phyloP scores from a whole-genome alignment of 2,329 filamentous ascomycete genomes.

The Huntiella abstrusa region DNA sequence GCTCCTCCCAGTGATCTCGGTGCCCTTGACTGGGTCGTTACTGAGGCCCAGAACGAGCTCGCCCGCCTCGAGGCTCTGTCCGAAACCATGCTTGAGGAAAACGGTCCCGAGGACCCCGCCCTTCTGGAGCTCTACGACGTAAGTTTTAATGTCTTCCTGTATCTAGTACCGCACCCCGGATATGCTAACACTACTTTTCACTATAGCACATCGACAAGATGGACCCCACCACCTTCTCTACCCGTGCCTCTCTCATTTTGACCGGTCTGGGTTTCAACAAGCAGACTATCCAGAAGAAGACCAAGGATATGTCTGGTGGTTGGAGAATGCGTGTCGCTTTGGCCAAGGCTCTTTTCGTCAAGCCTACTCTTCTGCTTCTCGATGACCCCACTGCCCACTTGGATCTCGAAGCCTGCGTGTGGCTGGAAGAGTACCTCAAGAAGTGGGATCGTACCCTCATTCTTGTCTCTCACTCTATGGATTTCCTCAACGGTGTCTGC shows the following conservation, averaged over 20 bases:
- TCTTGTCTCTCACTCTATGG: conserved; percentile 92
- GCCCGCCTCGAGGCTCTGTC: conserved; percentile 73
- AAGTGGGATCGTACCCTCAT: conserved; percentile 98
- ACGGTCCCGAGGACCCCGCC: conserved; percentile 77
- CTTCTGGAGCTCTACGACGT: conserved; percentile 94
- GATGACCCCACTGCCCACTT: conserved; percentile 98
- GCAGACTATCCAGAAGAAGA: conserved; percentile 93
- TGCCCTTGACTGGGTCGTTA: conserved; percentile 93
- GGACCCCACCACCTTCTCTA: conserved; percentile 94
- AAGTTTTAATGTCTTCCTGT: conserved; percentile 19
- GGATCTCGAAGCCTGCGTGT: conserved; percentile 98
- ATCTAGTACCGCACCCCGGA: not conserved
- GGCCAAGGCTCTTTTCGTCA: conserved; percentile 94
- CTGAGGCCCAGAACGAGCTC: conserved; percentile 82
- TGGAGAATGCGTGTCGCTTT: conserved; percentile 99
- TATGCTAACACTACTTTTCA: conserved; percentile 13
- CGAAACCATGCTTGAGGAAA: conserved; percentile 76
- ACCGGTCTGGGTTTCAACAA: conserved; percentile 99
- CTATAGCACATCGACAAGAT: conserved; percentile 86
- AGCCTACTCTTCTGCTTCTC: conserved; percentile 84
- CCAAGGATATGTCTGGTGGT: conserved; percentile 99
- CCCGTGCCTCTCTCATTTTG: conserved; percentile 85
- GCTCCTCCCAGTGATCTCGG: conserved; percentile 76
- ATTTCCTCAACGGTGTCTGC: conserved; percentile 98
- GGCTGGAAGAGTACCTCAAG: conserved; percentile 98